A percentile compares a stretch with the other conserved stretches of the same genome.
These are phyloP conservation scores for Ceriops decandra DNA, from an alignment of 345 rosid species.

Conservation along the genomic window DNA sequence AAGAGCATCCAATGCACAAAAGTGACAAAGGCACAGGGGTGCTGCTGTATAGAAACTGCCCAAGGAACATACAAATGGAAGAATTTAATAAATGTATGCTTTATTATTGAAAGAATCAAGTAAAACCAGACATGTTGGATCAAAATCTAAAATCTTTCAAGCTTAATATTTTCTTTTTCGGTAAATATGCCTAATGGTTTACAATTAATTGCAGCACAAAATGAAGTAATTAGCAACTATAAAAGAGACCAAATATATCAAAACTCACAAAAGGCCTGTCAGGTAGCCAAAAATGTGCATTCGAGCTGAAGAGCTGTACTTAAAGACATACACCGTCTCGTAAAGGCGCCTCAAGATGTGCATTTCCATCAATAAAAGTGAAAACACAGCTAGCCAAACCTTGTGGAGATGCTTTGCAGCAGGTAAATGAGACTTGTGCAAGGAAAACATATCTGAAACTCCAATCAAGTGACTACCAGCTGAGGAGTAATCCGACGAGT, in stretches of 20 bases:
- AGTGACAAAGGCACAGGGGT: conserved; percentile 11
- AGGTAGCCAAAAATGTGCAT: conserved; percentile 23
- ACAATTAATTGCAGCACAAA: background rate
- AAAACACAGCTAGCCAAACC: conserved; percentile 17
- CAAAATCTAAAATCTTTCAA: too few species aligned
- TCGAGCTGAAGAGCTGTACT: conserved; percentile 20
- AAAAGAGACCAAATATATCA: background rate
- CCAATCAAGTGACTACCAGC: conserved; percentile 10
- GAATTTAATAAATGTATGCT: background rate
- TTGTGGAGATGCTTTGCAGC: background rate
- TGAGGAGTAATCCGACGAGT: conserved; percentile 4
- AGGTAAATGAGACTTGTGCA: background rate
- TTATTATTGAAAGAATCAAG: background rate
- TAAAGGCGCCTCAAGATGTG: conserved; percentile 22
- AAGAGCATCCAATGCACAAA: conserved; percentile 4
- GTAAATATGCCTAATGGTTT: too few species aligned
- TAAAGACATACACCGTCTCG: conserved; percentile 19
- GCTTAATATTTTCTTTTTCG: too few species aligned
- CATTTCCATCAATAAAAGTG: conserved; percentile 19
- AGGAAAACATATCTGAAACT: conserved; percentile 10
- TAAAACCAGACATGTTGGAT: background rate
- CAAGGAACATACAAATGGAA: background rate
- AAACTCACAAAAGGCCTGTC: conserved; percentile 22
- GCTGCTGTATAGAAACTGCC: conserved; percentile 19
- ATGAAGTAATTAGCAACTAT: background rate